Percentiles rank a stretch among this genome's conserved stretches.
phyloP scores from a whole-genome alignment of 169 alveolate genomes.

The Plasmodium fragile region DNA sequence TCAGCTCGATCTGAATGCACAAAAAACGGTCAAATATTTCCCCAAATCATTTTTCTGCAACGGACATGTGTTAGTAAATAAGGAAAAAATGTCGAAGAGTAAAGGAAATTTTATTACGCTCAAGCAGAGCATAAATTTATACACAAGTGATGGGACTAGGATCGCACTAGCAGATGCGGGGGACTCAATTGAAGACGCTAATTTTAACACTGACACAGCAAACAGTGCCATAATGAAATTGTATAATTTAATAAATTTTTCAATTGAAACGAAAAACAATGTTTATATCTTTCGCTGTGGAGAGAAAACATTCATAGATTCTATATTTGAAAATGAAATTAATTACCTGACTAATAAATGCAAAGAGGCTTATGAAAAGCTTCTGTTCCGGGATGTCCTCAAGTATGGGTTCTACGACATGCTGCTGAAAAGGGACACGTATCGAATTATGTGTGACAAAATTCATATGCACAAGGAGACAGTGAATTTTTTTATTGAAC shows the following conservation, averaged over 20 bases:
- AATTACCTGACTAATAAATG: constrained; percentile 85
- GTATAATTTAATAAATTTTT: constrained; percentile 80
- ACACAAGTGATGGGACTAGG: constrained; percentile 98
- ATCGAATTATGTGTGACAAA: constrained; percentile 54
- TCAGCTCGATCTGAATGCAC: constrained; percentile 10
- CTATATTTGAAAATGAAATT: constrained; percentile 89
- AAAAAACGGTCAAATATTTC: constrained; percentile 82
- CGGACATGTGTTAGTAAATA: constrained; percentile 97
- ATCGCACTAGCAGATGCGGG: constrained; percentile 99
- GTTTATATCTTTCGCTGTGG: constrained; percentile 77
- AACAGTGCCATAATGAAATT: constrained; percentile 90
- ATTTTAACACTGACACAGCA: constrained; percentile 91
- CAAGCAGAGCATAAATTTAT: constrained; percentile 92
- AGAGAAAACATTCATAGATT: constrained; percentile 80
- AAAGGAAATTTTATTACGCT: constrained; percentile 97
- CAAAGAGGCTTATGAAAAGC: constrained; percentile 84
- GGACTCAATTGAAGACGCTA: constrained; percentile 97
- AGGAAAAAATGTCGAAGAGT: constrained; percentile 97
- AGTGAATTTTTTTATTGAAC: constrained; percentile 79
- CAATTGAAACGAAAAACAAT: constrained; percentile 82
- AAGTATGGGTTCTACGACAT: constrained; percentile 90
- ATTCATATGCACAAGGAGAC: constrained; percentile 75
- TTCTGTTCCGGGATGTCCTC: constrained; percentile 91
- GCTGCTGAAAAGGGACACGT: constrained; percentile 59
- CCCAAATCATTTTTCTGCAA: constrained; percentile 96